Evolutionary conservation across 1,139 yeast species (phyloP).

Genomic region (Meyerozyma elateridarum): DNA sequence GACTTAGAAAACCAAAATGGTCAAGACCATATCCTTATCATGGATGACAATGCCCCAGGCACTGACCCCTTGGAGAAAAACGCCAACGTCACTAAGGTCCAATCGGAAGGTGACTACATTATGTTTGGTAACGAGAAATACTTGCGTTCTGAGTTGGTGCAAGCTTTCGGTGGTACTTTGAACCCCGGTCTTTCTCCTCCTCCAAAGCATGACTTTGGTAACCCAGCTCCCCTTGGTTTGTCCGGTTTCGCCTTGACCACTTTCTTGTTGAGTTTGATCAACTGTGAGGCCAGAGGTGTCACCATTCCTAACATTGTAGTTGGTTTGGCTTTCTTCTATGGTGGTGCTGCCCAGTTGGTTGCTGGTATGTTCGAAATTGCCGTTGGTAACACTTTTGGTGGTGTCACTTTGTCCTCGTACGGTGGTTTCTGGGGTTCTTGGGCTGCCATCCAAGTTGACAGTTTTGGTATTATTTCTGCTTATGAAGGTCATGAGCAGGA

Average conservation of each 20-base stretch:
- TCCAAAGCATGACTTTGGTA: slow-evolving; percentile 70
- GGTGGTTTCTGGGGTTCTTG: slow-evolving; percentile 91
- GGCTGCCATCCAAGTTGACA: slow-evolving; percentile 66
- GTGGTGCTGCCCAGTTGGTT: slow-evolving; percentile 69
- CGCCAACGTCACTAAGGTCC: slow-evolving; percentile 18
- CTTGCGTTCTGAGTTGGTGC: slow-evolving; percentile 51
- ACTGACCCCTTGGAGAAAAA: not conserved
- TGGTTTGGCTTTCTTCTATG: slow-evolving; percentile 80
- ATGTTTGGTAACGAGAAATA: slow-evolving; percentile 72
- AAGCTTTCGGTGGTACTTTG: slow-evolving; percentile 74
- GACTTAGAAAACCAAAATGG: slow-evolving; percentile 13
- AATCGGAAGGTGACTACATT: slow-evolving; percentile 51
- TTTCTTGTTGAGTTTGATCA: slow-evolving; percentile 65
- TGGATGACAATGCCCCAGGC: slow-evolving; percentile 3
- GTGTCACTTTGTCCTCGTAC: slow-evolving; percentile 71
- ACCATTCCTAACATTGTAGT: slow-evolving; percentile 20
- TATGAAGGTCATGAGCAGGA: slow-evolving; percentile 37
- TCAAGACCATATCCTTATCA: slow-evolving; percentile 10
- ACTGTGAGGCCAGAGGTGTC: slow-evolving; percentile 21
- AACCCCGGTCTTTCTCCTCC: slow-evolving; percentile 63
- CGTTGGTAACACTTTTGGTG: slow-evolving; percentile 85
- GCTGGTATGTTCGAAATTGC: slow-evolving; percentile 80
- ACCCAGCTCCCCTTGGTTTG: slow-evolving; percentile 86
- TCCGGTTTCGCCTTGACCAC: slow-evolving; percentile 83
- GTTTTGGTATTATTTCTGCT: slow-evolving; percentile 68